These are phyloP conservation scores for Polygonum maritimum DNA, from an alignment of 148 eudicot genomes.

Conservation along the genomic window DNA sequence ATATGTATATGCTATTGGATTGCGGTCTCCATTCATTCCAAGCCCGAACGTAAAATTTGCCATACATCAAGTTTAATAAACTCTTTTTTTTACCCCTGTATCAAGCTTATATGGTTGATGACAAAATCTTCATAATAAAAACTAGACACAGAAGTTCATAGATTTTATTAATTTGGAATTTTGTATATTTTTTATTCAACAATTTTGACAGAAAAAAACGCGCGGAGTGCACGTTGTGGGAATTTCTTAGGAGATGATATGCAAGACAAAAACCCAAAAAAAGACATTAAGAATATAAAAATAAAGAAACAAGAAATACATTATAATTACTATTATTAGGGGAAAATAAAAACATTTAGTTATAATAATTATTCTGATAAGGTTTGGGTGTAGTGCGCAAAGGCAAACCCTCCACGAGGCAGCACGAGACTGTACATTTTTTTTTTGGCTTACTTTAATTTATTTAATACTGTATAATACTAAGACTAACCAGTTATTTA, in stretches of 20 bases:
- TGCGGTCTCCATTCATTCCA: background rate
- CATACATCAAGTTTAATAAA: too few species aligned
- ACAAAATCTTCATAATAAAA: too few species aligned
- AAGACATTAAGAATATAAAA: background rate
- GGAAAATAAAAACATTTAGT: background rate
- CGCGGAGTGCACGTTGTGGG: slow-evolving; percentile 1
- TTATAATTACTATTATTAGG: background rate
- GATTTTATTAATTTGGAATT: background rate
- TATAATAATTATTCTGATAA: background rate
- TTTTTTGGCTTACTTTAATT: background rate
- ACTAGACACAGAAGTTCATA: too few species aligned
- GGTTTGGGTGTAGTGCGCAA: slow-evolving; percentile 5
- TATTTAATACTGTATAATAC: background rate
- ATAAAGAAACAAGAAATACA: background rate
- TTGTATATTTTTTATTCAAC: background rate
- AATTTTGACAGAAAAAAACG: background rate
- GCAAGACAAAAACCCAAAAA: too few species aligned
- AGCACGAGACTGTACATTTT: background rate
- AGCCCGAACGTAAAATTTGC: too few species aligned
- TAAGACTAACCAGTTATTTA: too few species aligned
- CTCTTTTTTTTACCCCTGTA: too few species aligned
- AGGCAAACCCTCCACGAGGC: slow-evolving; percentile 2
- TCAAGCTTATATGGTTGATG: too few species aligned
- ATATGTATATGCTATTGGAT: background rate
- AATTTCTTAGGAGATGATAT: too few species aligned